Conservation (phyloP, 179 eudicot species). For the Beta lomatogona region DNA sequence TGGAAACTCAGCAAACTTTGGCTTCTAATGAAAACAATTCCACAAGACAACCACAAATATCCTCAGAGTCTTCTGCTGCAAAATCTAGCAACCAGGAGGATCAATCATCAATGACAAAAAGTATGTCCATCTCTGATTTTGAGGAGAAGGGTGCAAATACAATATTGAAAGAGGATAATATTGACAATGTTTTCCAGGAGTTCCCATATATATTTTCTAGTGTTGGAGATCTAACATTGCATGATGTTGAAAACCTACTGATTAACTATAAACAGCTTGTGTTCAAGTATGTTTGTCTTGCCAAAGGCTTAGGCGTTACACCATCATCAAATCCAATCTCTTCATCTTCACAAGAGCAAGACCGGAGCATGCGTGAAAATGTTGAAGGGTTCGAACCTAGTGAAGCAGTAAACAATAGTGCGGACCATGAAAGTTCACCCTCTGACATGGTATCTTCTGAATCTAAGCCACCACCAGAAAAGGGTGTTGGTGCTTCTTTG, state of each 20-base stretch:
- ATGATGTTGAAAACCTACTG: conserved; percentile 76
- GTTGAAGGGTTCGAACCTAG: conserved; percentile 38
- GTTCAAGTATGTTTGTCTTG: conserved; percentile 78
- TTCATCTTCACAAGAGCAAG: conserved; percentile 29
- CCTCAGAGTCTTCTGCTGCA: conserved; percentile 36
- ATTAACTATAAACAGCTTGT: conserved; percentile 79
- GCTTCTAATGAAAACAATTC: conserved; percentile 38
- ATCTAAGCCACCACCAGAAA: conserved; percentile 30
- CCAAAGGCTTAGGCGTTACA: conserved; percentile 66
- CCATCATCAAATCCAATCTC: conserved; percentile 33
- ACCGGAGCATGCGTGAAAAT: conserved; percentile 30
- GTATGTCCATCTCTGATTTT: conserved; percentile 68
- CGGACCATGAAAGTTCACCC: conserved; percentile 26
- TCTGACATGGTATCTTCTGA: conserved; percentile 35
- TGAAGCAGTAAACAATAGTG: conserved; percentile 28
- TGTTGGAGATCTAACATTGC: conserved; percentile 72
- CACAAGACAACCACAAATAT: conserved; percentile 27
- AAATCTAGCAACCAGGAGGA: conserved; percentile 44
- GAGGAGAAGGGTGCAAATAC: conserved; percentile 80
- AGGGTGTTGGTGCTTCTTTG: conserved; percentile 24
- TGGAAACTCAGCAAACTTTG: conserved; percentile 37
- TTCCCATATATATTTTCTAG: conserved; percentile 80
- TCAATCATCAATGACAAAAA: conserved; percentile 34
- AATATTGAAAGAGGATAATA: conserved; percentile 64
- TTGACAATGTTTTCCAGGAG: conserved; percentile 48